Conservation (phyloP, 148 eudicot genomes). For the Cornus florida region DNA sequence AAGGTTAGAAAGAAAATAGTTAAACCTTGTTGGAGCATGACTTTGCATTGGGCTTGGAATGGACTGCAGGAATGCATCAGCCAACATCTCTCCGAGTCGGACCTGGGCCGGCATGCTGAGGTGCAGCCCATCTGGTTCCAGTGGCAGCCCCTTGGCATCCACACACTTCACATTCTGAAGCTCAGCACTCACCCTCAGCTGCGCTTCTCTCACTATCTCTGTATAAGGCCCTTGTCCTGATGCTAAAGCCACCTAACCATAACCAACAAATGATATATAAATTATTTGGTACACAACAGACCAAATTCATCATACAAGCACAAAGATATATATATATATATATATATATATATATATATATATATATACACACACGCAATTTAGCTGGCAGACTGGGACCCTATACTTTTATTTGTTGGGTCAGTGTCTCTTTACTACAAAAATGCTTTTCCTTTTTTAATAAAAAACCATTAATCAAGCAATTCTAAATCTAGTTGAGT, state of each 20-base stretch:
- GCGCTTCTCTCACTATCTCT: slow-evolving; percentile 53
- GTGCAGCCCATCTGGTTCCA: slow-evolving; percentile 52
- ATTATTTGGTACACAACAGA: too few species aligned
- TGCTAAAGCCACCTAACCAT: slow-evolving; percentile 55
- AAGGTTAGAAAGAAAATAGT: too few species aligned
- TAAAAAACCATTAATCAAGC: too few species aligned
- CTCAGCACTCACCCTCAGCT: slow-evolving; percentile 36
- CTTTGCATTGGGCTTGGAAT: slow-evolving; percentile 10
- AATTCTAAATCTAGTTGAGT: too few species aligned
- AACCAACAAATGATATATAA: background rate
- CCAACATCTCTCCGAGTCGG: slow-evolving; percentile 47
- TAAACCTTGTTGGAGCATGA: background rate
- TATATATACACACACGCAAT: too few species aligned
- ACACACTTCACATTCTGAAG: slow-evolving; percentile 39
- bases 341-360: too few species aligned
- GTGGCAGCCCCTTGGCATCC: slow-evolving; percentile 53
- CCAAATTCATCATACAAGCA: too few species aligned
- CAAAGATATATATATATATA: too few species aligned
- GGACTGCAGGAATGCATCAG: slow-evolving; percentile 41
- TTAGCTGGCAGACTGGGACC: too few species aligned
- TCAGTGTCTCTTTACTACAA: too few species aligned
- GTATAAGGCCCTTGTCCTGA: slow-evolving; percentile 53
- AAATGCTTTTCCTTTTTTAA: too few species aligned
- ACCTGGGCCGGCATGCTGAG: slow-evolving; percentile 52
- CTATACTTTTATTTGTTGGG: too few species aligned